Evolutionary conservation across 129 eudicot genomes (phyloP), one percentile per base, ranked within the genome.

Genomic region (Tagetes patula): DNA sequence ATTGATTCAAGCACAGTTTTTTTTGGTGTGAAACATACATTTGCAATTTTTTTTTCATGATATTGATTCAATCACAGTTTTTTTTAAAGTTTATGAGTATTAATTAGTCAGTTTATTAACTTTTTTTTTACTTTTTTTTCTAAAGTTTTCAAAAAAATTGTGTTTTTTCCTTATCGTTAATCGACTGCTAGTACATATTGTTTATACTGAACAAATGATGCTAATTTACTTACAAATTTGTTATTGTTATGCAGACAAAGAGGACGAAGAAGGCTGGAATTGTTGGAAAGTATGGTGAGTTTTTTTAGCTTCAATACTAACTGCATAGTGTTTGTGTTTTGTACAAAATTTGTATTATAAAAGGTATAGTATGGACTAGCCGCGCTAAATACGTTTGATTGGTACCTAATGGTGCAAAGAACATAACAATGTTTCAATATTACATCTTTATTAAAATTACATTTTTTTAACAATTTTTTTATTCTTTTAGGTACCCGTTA

Each of bases 251-350:
- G 77, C 75, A 87, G 92, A 85, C 92, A 37, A 87, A 86, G 85
- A 81, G 88, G 65, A 86, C 91, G 30, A 86, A 86, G 91, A 86
- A 86, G 87, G 90, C 86, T n/a, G 91, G 90, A 7, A 86, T 86
- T 53, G 90, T 86, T 38, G 90, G 90, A 39, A 86, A 86, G 84
- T 87, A 87, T 45, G 92, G 92, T 86, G 73, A 52, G 84, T 75
- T 33, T 64, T 42, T 3, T 13, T 30, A 20, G 27, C 34, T 38
- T 14, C 64, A 45, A 63, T 10, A 5, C 12, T 27, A 13, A 4
- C n/a, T 71, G 67, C 20, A 13, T 47, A 47, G 38, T 34, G 34
- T n/a, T 34, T 33, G 8, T 36, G 36, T 8, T 12, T 20, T 20
- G 27, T 20, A 20, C 27, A 20, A 20, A 20, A 20, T 20, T 20